A percentile compares a stretch with the other conserved stretches of the same genome.
These are phyloP conservation scores for Melaleuca alternifolia DNA, from an alignment of 345 rosid species.

Conservation along the genomic window DNA sequence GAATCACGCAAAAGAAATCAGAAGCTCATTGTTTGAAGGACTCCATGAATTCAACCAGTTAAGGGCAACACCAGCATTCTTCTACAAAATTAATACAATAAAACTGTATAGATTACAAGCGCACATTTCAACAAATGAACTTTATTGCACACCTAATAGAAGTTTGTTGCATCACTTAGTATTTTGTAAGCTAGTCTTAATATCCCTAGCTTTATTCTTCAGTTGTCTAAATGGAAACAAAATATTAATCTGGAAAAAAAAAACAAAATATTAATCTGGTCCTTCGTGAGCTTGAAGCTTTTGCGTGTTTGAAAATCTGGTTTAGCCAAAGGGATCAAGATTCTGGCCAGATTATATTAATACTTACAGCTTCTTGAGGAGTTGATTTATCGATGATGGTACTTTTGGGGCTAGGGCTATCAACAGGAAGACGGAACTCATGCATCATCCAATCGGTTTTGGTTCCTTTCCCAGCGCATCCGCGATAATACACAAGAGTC, in stretches of 20 bases:
- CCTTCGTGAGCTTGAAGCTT: neutral
- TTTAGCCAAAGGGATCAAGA: neutral
- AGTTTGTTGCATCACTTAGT: neutral
- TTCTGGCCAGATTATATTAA: neutral
- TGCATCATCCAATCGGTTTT: conserved; percentile 99
- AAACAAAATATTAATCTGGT: neutral
- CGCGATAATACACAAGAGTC: conserved; percentile 80
- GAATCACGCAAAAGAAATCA: neutral
- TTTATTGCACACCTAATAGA: neutral
- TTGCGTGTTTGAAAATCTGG: neutral
- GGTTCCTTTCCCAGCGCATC: conserved; percentile 88
- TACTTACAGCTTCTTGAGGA: conserved; percentile 58
- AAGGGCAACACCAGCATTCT: neutral
- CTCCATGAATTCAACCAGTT: no score
- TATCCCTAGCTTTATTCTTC: neutral
- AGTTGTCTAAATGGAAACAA: neutral
- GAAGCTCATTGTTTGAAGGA: no score
- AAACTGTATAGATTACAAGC: neutral
- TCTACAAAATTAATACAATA: neutral
- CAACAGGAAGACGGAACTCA: conserved; percentile 76
- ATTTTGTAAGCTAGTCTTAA: neutral
- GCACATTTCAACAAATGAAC: neutral
- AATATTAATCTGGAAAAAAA: neutral
- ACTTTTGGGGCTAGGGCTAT: neutral
- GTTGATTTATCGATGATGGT: conserved; percentile 9